A percentile compares a stretch with the other conserved stretches of the same genome.
Evolutionary conservation across 225 moss, liverwort and hornwort genomes (phyloP).

Genomic region (Pseudisothecium myosuroides): DNA sequence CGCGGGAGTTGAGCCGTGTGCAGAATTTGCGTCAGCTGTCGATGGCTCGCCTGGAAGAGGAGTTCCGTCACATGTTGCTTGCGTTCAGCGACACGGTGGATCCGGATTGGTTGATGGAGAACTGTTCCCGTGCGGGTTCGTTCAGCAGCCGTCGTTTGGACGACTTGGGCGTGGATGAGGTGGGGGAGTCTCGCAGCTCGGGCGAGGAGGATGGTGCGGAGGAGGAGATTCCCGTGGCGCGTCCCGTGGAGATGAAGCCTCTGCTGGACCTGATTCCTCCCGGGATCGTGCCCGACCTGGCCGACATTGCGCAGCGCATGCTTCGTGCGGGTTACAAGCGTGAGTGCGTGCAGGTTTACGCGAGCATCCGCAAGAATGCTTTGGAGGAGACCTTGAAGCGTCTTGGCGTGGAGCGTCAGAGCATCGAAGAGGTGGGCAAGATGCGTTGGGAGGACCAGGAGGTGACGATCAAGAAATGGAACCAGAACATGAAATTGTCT

Average conservation of each 20-base stretch:
- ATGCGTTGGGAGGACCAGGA: conserved; percentile 90
- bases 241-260: conserved; percentile 66
- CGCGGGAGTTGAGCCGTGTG: conserved; percentile 25
- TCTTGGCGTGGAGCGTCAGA: conserved; percentile 74
- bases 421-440: conserved; percentile 82
- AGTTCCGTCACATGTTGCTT: conserved; percentile 84
- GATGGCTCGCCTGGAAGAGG: conserved; percentile 84
- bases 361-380: conserved; percentile 59
- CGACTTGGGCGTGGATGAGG: conserved; percentile 5
- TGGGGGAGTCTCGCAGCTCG: conserved; percentile 9
- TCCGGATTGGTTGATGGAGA: conserved; percentile 91
- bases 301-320: conserved; percentile 82
- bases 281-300: conserved; percentile 62
- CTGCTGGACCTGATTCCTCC: conserved; percentile 73
- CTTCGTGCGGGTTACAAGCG: conserved; percentile 56
- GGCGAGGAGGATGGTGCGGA: conserved; percentile 57
- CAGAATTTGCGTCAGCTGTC: conserved; percentile 67
- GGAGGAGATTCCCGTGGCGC: conserved; percentile 62
- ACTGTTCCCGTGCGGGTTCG: neutral
- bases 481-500: conserved; percentile 88
- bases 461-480: conserved; percentile 88
- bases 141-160: neutral
- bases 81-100: conserved; percentile 78
- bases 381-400: conserved; percentile 79
- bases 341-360: conserved; percentile 88